A percentile compares a stretch with the other conserved stretches of the same genome.
phyloP scores from a whole-genome alignment of 139 green algal genomes.

The Choricystis sp. region DNA sequence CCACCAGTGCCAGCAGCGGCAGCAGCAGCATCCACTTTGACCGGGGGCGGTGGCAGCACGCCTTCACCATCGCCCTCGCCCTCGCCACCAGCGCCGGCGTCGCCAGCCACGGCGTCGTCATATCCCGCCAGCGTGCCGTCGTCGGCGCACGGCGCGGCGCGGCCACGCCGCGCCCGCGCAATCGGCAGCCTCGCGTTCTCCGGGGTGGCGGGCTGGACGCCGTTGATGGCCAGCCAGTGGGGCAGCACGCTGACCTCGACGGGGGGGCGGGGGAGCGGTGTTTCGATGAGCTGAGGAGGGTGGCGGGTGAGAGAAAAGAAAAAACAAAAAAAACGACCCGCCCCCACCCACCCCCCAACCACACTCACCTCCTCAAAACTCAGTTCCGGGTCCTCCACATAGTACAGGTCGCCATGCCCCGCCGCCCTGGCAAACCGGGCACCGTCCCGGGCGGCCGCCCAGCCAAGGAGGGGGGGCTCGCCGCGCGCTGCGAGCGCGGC shows the following conservation, averaged over 20 bases:
- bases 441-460: constrained; percentile 30
- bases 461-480: constrained; percentile 68
- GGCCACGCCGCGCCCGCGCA: constrained; percentile 3
- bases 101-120: constrained; percentile 1
- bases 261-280: constrained; percentile 42
- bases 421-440: constrained; percentile 41
- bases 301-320: not conserved
- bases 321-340: not conserved
- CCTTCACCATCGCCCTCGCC: too few species aligned
- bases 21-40: constrained; percentile 1
- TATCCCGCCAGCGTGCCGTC: not conserved
- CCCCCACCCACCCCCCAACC: not conserved
- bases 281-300: constrained; percentile 32
- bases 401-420: constrained; percentile 56
- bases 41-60: constrained; percentile 9
- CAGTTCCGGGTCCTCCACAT: constrained; percentile 36
- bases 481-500: constrained; percentile 56
- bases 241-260: constrained; percentile 49
- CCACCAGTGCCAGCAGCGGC: constrained; percentile 5
- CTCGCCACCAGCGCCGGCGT: not conserved
- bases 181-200: constrained; percentile 52
- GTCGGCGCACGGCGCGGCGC: not conserved
- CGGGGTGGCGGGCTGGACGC: constrained; percentile 67
- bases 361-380: constrained; percentile 29
- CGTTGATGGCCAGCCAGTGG: constrained; percentile 86